Conservation (phyloP, 1,139 yeast species). For the Petasospora rhodanensis region DNA sequence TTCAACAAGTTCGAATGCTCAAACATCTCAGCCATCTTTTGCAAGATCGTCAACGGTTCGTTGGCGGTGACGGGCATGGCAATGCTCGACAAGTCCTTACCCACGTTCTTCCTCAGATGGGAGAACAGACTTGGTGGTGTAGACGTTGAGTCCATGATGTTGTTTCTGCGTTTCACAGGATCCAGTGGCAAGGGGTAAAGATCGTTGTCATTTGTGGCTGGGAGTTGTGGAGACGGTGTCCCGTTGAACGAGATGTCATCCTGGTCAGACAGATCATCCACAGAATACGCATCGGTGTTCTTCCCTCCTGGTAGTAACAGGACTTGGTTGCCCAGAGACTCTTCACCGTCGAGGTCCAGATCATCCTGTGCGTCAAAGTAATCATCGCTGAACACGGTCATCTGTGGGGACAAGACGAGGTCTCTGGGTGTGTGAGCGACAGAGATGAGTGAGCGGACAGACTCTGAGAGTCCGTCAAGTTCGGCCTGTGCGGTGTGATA, state of each 20-base stretch:
- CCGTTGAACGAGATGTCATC: slow-evolving; percentile 14
- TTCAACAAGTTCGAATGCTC: slow-evolving; percentile 71
- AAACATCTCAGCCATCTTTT: slow-evolving; percentile 70
- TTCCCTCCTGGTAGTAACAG: slow-evolving; percentile 15
- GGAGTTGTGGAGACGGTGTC: slow-evolving; percentile 5
- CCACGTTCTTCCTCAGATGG: slow-evolving; percentile 82
- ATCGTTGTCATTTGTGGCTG: slow-evolving; percentile 15
- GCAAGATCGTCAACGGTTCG: slow-evolving; percentile 83
- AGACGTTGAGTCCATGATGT: slow-evolving; percentile 54
- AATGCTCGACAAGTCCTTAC: slow-evolving; percentile 80
- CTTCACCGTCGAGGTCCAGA: slow-evolving; percentile 20
- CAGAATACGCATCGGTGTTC: slow-evolving; percentile 13
- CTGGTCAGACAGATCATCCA: slow-evolving; percentile 24
- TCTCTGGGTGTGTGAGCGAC: slow-evolving; percentile 6
- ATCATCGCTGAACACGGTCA: slow-evolving; percentile 41
- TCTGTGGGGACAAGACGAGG: slow-evolving; percentile 18
- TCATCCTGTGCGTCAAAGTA: slow-evolving; percentile 68
- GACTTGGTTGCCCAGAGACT: slow-evolving; percentile 20
- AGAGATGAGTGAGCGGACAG: slow-evolving; percentile 8
- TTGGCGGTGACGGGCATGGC: slow-evolving; percentile 94
- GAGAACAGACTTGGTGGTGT: slow-evolving; percentile 81
- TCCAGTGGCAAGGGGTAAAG: slow-evolving; percentile 62
- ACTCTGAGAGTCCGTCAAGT: slow-evolving; percentile 9
- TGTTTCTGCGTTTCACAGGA: slow-evolving; percentile 50
- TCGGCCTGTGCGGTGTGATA: slow-evolving; percentile 5